These are phyloP conservation scores for Cercophora newfieldiana DNA, from an alignment of 495 filamentous ascomycete species.

Conservation along the genomic window DNA sequence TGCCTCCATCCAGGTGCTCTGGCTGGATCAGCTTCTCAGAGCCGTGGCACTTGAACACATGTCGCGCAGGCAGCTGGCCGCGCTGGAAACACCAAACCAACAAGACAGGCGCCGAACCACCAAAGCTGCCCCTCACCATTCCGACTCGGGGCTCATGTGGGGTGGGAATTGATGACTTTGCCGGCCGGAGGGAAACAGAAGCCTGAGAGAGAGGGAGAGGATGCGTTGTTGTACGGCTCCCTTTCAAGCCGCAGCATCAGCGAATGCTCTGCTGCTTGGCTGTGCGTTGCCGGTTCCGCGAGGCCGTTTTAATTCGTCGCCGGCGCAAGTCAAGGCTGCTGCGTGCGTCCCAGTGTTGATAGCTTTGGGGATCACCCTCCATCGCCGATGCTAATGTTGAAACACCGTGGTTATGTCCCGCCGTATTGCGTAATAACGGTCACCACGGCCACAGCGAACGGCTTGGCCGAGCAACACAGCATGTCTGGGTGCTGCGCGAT, in stretches of 20 bases:
- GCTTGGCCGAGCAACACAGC: constrained; percentile 17
- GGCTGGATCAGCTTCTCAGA: constrained; percentile 3
- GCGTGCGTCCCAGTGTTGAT: background rate
- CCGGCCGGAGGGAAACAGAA: background rate
- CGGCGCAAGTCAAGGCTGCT: background rate
- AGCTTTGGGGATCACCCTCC: background rate
- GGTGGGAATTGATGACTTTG: background rate
- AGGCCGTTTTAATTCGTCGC: background rate
- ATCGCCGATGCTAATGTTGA: background rate
- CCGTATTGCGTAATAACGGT: background rate
- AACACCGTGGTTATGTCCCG: background rate
- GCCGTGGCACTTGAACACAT: constrained; percentile 6
- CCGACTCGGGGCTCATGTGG: background rate
- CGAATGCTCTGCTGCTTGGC: background rate
- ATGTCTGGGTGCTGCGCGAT: constrained; percentile 13
- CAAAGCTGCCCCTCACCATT: background rate
- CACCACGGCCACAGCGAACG: background rate
- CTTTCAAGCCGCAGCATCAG: too few relatives aligned
- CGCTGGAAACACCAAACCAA: background rate
- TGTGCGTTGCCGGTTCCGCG: constrained; percentile 6
- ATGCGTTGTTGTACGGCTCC: background rate
- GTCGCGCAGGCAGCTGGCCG: constrained; percentile 6
- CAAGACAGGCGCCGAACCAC: background rate
- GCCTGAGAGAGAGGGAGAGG: background rate
- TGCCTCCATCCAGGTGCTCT: background rate